These are phyloP conservation scores for Dentipellis sp. DNA, from an alignment of 768 basidiomycete genomes.

Conservation along the genomic window DNA sequence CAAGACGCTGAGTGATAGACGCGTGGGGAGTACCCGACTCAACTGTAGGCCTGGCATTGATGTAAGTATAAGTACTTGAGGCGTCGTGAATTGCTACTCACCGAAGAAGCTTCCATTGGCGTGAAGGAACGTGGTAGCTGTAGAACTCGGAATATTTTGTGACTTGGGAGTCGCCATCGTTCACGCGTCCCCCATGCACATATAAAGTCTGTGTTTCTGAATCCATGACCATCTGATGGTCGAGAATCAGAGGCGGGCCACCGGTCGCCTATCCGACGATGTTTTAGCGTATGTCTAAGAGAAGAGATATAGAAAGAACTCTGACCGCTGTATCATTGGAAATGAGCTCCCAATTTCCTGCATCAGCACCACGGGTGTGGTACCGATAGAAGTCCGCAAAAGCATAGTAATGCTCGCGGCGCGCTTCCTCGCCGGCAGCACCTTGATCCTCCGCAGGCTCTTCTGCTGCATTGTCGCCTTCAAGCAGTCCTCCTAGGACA, in stretches of 20 bases:
- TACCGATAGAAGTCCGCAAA: conserved; percentile 74
- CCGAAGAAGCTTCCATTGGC: conserved; percentile 64
- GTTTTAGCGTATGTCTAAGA: neutral
- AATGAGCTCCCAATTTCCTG: conserved; percentile 66
- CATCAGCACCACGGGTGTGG: conserved; percentile 50
- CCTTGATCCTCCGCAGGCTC: conserved; percentile 1
- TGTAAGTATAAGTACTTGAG: neutral
- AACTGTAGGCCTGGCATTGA: conserved; percentile 14
- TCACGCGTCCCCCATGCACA: conserved; percentile 66
- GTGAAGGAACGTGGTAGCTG: conserved; percentile 55
- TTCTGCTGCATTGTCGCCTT: conserved; percentile 29
- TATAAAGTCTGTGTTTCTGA: conserved; percentile 62
- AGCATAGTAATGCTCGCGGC: conserved; percentile 19
- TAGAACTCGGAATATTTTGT: conserved; percentile 65
- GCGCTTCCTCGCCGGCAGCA: conserved; percentile 1
- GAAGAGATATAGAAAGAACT: neutral
- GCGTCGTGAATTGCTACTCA: conserved; percentile 25
- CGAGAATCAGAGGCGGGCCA: conserved; percentile 67
- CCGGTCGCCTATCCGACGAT: conserved; percentile 37
- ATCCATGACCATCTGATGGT: conserved; percentile 79
- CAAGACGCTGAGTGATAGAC: conserved; percentile 51
- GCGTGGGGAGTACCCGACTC: conserved; percentile 24
- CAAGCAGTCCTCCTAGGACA: conserved; percentile 59
- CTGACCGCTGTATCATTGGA: conserved; percentile 60
- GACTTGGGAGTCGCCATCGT: conserved; percentile 53